phyloP scores from a whole-genome alignment of 306 rosid genomes.

The Gastrolobium villosum region DNA sequence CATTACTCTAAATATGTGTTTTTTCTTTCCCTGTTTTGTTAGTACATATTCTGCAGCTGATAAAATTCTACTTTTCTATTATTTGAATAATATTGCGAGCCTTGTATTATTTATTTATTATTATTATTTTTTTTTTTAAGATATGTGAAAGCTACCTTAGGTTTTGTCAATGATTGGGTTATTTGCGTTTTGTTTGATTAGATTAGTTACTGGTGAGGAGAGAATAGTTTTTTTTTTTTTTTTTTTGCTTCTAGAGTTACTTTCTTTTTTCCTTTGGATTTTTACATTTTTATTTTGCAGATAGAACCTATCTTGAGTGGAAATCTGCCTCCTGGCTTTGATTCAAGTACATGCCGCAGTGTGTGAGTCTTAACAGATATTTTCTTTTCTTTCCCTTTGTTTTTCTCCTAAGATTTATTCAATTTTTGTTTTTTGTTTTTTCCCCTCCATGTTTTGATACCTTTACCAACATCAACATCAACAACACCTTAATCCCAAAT shows the following conservation, averaged over 20 bases:
- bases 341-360: conserved; percentile 88
- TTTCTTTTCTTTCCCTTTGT: conserved; percentile 11
- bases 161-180: neutral
- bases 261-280: conserved; percentile 25
- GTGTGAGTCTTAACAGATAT: conserved; percentile 74
- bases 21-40: neutral
- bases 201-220: conserved; percentile 46
- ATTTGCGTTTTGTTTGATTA: conserved; percentile 7
- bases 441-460: no score
- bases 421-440: neutral
- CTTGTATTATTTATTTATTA: neutral
- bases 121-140: neutral
- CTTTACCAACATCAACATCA: no score
- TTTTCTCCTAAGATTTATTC: no score
- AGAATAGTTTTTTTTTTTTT: conserved; percentile 37
- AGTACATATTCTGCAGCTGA: no score
- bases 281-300: conserved; percentile 80
- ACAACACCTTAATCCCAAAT: no score
- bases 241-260: no score
- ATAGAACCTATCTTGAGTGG: conserved; percentile 95
- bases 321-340: conserved; percentile 93
- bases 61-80: no score
- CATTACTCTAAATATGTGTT: no score
- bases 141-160: neutral
- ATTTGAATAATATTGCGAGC: no score